A percentile compares a stretch with the other conserved stretches of the same genome.
Evolutionary conservation across 345 rosid species (phyloP).

Genomic region (Xanthoceras sorbifolium): DNA sequence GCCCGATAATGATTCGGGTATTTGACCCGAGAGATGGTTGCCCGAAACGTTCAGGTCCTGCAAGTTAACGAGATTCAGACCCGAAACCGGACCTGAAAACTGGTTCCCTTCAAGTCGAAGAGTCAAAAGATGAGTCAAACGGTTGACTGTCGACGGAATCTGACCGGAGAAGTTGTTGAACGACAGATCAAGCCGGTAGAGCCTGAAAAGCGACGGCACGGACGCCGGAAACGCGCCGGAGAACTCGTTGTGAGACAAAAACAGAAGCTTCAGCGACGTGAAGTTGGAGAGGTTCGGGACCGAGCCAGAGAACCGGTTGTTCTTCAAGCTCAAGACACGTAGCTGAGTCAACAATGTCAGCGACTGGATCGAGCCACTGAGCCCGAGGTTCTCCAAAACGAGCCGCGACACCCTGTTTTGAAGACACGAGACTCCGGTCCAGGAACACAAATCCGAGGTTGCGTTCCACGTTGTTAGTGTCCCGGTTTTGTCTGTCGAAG

Average conservation of each 20-base stretch:
- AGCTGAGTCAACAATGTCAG: conserved; percentile 64
- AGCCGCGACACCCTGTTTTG: conserved; percentile 63
- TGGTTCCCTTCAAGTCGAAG: conserved; percentile 66
- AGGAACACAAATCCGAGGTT: conserved; percentile 52
- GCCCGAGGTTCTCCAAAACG: conserved; percentile 64
- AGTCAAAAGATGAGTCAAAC: conserved; percentile 72
- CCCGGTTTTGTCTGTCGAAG: conserved; percentile 53
- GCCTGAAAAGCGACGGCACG: conserved; percentile 45
- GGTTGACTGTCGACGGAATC: conserved; percentile 49
- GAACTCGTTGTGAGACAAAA: conserved; percentile 68
- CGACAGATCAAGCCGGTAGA: conserved; percentile 87
- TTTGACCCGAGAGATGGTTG: conserved; percentile 62
- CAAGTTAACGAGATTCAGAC: conserved; percentile 49
- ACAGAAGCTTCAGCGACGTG: conserved; percentile 73
- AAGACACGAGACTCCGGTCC: conserved; percentile 73
- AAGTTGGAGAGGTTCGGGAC: conserved; percentile 67
- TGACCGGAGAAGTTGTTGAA: conserved; percentile 73
- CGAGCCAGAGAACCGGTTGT: conserved; percentile 60
- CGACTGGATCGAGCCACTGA: conserved; percentile 53
- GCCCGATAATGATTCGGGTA: conserved; percentile 62
- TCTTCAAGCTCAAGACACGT: conserved; percentile 77
- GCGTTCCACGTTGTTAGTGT: conserved; percentile 67
- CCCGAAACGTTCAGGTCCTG: conserved; percentile 79
- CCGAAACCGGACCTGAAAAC: conserved; percentile 56
- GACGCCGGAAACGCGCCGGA: conserved; percentile 67